phyloP scores from a whole-genome alignment of 345 rosid genomes.

The Syzygium aqueum region DNA sequence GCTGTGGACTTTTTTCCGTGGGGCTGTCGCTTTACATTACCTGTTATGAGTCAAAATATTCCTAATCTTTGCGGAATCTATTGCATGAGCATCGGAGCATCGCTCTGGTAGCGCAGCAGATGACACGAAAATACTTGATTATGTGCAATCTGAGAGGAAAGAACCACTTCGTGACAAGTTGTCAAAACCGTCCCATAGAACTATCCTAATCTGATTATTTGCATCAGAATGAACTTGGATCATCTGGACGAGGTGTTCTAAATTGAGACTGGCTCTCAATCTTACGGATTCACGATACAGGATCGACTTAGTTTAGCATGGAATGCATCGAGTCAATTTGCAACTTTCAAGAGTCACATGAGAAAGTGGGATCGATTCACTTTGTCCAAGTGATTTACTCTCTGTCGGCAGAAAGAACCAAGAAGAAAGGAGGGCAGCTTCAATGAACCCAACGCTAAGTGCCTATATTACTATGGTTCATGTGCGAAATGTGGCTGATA shows the following conservation, averaged over 20 bases:
- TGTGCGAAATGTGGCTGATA: not conserved
- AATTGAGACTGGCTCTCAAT: not conserved
- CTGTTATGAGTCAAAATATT: not conserved
- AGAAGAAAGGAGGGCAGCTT: not conserved
- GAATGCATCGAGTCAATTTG: not conserved
- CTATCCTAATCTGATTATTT: not conserved
- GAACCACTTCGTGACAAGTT: not conserved
- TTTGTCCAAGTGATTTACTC: not conserved
- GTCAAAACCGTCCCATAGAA: not conserved
- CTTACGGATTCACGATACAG: not conserved
- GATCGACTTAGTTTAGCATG: not conserved
- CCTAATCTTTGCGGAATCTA: too few species aligned
- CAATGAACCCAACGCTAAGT: not conserved
- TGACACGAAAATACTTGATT: not conserved
- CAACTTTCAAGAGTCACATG: not conserved
- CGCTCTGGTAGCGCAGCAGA: not conserved
- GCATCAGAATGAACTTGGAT: not conserved
- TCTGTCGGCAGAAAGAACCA: not conserved
- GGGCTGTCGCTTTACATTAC: not conserved
- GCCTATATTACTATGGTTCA: not conserved
- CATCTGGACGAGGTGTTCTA: not conserved
- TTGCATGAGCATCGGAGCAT: not conserved
- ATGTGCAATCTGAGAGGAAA: not conserved
- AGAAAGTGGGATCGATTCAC: not conserved
- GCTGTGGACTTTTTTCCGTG: not conserved